phyloP scores from a whole-genome alignment of 176 grass and related monocot genomes.

The Lolium multiflorum region DNA sequence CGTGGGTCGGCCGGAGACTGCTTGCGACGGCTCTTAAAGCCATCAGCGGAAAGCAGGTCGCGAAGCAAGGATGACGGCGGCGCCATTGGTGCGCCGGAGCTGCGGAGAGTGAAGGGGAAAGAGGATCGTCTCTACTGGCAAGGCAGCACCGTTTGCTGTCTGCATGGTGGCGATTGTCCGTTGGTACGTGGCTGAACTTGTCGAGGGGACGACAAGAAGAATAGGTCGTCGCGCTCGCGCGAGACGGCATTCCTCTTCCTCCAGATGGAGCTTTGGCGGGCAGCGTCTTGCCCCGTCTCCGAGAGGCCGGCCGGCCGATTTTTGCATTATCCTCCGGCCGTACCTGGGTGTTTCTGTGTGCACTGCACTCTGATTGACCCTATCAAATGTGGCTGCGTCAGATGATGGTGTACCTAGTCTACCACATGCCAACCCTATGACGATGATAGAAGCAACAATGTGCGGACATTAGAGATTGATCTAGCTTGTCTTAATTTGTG shows the following conservation, averaged over 20 bases:
- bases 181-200: constrained; percentile 17
- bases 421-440: background rate
- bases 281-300: constrained; percentile 15
- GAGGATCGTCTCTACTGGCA: background rate
- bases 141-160: background rate
- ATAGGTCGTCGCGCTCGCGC: constrained; percentile 29
- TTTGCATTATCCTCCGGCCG: background rate
- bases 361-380: background rate
- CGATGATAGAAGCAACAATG: background rate
- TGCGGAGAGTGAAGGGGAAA: background rate
- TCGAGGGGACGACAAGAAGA: constrained; percentile 14
- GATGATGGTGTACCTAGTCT: background rate
- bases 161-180: constrained; percentile 14
- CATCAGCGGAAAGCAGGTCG: constrained; percentile 54
- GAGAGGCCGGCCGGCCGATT: constrained; percentile 33
- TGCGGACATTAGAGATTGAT: background rate
- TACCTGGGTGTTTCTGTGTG: background rate
- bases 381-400: constrained; percentile 36
- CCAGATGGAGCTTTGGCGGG: constrained; percentile 50
- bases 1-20: constrained; percentile 3
- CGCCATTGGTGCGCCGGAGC: constrained; percentile 27
- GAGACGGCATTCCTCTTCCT: background rate
- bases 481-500: background rate
- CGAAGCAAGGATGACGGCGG: constrained; percentile 49
- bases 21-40: constrained; percentile 54